Conservation (phyloP, 768 basidiomycete genomes). For the Suillus brevipes region DNA sequence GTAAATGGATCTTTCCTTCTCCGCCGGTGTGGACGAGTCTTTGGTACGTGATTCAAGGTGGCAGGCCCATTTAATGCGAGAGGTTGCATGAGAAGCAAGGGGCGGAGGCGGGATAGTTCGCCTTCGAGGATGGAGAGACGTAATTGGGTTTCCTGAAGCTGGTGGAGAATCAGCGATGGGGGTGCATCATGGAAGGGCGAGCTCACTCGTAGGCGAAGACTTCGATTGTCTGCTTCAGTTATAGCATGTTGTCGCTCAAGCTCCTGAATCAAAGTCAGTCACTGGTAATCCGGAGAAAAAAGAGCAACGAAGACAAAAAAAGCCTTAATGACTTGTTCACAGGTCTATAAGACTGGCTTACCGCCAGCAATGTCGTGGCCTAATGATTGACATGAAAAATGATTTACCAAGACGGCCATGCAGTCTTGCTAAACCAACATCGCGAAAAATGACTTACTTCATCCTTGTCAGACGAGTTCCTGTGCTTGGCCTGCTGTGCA, state of each 20-base stretch:
- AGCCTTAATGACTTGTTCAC: not conserved
- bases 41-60: constrained; percentile 21
- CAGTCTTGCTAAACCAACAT: constrained; percentile 4
- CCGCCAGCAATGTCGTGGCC: not conserved
- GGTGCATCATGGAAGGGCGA: not conserved
- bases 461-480: constrained; percentile 36
- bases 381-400: not conserved
- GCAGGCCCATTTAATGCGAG: constrained; percentile 24
- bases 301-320: not conserved
- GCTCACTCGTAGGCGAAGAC: constrained; percentile 60
- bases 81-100: constrained; percentile 68
- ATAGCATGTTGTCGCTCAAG: constrained; percentile 48
- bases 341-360: not conserved
- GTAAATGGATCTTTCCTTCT: constrained; percentile 26
- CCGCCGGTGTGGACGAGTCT: constrained; percentile 27
- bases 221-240: constrained; percentile 61
- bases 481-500: constrained; percentile 43
- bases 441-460: constrained; percentile 39
- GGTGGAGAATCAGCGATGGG: constrained; percentile 11
- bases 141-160: constrained; percentile 61
- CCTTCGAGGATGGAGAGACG: constrained; percentile 58
- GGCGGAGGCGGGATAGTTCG: constrained; percentile 65
- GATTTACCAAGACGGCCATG: not conserved
- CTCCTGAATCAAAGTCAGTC: constrained; percentile 44
- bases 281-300: not conserved